Base-by-base conservation (phyloP, 2,329 filamentous ascomycete species). In the Aspergillus sp. region DNA sequence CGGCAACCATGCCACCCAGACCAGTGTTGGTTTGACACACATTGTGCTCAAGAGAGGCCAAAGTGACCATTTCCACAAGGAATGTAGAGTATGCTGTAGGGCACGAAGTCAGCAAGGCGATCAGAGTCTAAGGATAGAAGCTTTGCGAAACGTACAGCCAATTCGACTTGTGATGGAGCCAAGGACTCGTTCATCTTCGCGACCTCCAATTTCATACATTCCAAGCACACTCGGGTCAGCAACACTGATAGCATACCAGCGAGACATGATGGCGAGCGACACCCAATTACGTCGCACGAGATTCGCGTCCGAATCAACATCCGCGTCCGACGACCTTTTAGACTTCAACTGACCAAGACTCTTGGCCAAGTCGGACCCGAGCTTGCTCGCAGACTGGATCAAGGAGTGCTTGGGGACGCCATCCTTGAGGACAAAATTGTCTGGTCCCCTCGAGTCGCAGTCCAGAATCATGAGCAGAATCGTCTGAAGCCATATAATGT, bases 381-480 rank as follows among this genome's bases (percentile, higher is more conserved):
- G 64, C 52, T 69, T 71, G 42, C 60, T 68, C 2, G 71, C 69
- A 21, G 66, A 64, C 45, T 75, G 71, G n/a, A 74, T 64, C n/a
- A 76, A 56, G 2, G 63, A 67, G 17, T 67, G 64, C 55, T 75
- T 76, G 1, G 71, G 67, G 13, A 71, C 56, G n/a, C 71, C 71
- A 51, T 74, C 67, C 55, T 74, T 73, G 36, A 69, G 58, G 20
- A 69, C 65, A 19, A 76, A 62, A 46, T 76, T 75, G 34, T 76
- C 71, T 1, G 73, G 72, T 2, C 71, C 71, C 38, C 72, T 72
- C 9, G 66, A 62, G 44, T 76, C 73, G 50, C 71, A 72, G 41
- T 77, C 74, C 10, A 76, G 64, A 16, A 74, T 67, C 67, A 76
- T 70, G 17, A 76, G 58, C 7, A 71, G 62, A 45, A 75, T 61